Base-by-base conservation (phyloP, 2,329 filamentous ascomycete genomes). In the Stromatinia cepivora region DNA sequence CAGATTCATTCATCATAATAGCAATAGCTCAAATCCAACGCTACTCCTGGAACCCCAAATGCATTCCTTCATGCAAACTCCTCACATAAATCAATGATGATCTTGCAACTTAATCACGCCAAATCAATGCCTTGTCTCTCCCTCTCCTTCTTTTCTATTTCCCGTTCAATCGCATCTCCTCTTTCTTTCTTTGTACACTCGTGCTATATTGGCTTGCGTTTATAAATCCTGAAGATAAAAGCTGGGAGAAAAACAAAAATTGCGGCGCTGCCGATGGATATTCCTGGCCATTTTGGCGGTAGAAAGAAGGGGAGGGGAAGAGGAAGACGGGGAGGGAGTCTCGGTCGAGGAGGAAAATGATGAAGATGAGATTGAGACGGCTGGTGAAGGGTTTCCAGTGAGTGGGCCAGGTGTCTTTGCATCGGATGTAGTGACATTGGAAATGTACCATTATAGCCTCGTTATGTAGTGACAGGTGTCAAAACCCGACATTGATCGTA, bases 181-280 rank as follows among this genome's bases (percentile, higher is more conserved):
- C 22, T 34, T 31, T 76, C 70, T 34, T 45, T 48, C 79, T 79
- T 83, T 72, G 11, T 58, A 25, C 36, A 13, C 34, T 58, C 34
- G 31, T 22, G n/a, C 34, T 9, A 25, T 39, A 36, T 17, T 39
- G 22, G 54, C 34, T 22, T 58, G 34, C 34, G 54, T 39, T 25
- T 39, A 17, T 5, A 58, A 58, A 58, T 39, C 54, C 22, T 39
- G 34, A n/a, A 58, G n/a, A 58, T 39, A 1, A 17, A 6, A 17
- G 22, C 22, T 1, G 25, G 22, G 15, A 58, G 20, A 1, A n/a
- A 39, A 39, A 58, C 10, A 1, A 39, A 17, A 17, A n/a, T 11
- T 10, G 22, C 4, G 34, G 54, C 54, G 34, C 54, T 39, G 8
- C 22, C 54, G 5, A 39, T n/a, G 11, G 54, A 58, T 13, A 39